Conservation (phyloP, 345 rosid genomes). For the Erysimum cheiranthoides region DNA sequence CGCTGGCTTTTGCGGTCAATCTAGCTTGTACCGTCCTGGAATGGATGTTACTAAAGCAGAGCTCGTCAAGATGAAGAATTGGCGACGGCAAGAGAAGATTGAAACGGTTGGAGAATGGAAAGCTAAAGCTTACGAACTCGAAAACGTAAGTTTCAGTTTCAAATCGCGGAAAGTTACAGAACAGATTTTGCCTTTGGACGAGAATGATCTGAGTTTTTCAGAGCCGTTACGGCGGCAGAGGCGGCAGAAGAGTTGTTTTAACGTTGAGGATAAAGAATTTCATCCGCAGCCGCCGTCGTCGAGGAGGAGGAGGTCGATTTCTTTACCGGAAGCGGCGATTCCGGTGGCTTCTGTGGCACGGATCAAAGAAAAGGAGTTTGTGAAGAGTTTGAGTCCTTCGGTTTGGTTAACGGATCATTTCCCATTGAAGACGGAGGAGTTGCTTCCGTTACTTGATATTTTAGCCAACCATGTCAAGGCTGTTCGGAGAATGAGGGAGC, state of each 20-base stretch:
- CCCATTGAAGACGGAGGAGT: conserved; percentile 87
- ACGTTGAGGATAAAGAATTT: conserved; percentile 61
- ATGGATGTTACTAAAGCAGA: conserved; percentile 93
- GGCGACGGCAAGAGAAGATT: conserved; percentile 83
- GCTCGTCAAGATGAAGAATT: conserved; percentile 72
- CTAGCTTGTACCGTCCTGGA: conserved; percentile 87
- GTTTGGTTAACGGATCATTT: conserved; percentile 89
- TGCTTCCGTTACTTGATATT: conserved; percentile 90
- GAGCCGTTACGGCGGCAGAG: conserved; percentile 62
- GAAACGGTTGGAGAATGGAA: conserved; percentile 84
- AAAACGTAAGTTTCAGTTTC: conserved; percentile 79
- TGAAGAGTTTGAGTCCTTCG: conserved; percentile 84
- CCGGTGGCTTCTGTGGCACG: conserved; percentile 48
- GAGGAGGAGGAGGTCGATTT: conserved; percentile 55
- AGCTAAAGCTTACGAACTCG: conserved; percentile 76
- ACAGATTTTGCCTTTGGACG: conserved; percentile 55
- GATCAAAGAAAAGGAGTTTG: conserved; percentile 78
- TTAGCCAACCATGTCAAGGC: conserved; percentile 95
- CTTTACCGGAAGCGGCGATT: conserved; percentile 43
- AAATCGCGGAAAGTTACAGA: conserved; percentile 77
- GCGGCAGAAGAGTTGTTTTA: conserved; percentile 79
- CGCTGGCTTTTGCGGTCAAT: conserved; percentile 65
- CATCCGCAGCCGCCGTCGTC: conserved; percentile 1
- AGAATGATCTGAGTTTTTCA: conserved; percentile 42
- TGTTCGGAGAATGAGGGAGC: conserved; percentile 86